Evolutionary conservation across 2,329 filamentous ascomycete species (phyloP).

Genomic region (Lomentospora prolificans): DNA sequence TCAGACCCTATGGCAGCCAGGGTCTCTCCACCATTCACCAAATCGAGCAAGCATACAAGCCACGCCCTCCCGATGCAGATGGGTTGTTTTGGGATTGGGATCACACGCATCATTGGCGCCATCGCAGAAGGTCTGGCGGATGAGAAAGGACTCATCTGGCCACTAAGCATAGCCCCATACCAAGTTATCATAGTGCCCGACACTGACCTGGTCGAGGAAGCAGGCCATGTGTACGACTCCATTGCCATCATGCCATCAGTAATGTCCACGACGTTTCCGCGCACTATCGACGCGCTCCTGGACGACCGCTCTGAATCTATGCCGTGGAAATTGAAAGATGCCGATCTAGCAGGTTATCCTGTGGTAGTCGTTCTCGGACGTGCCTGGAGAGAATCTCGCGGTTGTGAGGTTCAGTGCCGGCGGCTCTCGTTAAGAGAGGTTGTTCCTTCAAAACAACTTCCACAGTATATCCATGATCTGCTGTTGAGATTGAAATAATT

Average conservation of each 20-base stretch:
- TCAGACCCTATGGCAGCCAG: slow-evolving; percentile 61
- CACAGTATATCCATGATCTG: slow-evolving; percentile 33
- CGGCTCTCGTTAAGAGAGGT: slow-evolving; percentile 52
- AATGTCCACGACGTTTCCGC: slow-evolving; percentile 8
- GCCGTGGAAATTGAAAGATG: slow-evolving; percentile 82
- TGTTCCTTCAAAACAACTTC: slow-evolving; percentile 41
- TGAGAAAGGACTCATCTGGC: slow-evolving; percentile 74
- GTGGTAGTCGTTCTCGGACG: slow-evolving; percentile 71
- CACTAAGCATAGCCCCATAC: slow-evolving; percentile 74
- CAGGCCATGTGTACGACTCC: slow-evolving; percentile 52
- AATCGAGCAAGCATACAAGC: background rate
- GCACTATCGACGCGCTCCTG: slow-evolving; percentile 52
- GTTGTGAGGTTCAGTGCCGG: slow-evolving; percentile 74
- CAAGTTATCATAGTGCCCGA: slow-evolving; percentile 58
- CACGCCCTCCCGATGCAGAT: slow-evolving; percentile 59
- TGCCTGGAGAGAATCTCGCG: slow-evolving; percentile 46
- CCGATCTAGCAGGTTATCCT: slow-evolving; percentile 81
- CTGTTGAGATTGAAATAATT: slow-evolving; percentile 36
- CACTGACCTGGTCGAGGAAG: slow-evolving; percentile 35
- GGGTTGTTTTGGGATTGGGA: slow-evolving; percentile 93
- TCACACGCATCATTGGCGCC: slow-evolving; percentile 82
- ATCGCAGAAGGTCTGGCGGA: slow-evolving; percentile 70
- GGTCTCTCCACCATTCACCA: slow-evolving; percentile 31
- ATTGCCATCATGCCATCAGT: slow-evolving; percentile 24
- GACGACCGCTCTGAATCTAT: slow-evolving; percentile 64